Evolutionary conservation across 2,329 filamentous ascomycete genomes (phyloP).

Genomic region (Botrytis cinerea): DNA sequence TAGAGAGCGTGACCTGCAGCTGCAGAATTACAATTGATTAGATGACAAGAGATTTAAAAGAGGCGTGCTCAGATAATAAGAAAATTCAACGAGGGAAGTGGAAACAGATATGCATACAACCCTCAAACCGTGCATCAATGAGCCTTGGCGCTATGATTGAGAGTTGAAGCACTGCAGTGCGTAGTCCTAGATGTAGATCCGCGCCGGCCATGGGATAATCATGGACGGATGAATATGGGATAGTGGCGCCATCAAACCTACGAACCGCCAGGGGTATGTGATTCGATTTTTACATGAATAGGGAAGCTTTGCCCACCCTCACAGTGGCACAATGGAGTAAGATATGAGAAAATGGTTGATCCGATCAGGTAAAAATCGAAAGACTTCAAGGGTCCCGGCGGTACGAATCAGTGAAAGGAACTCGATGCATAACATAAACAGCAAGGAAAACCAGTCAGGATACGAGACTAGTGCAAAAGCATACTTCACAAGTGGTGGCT

Average conservation of each 20-base stretch:
- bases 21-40: conserved; percentile 34
- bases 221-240: conserved; percentile 31
- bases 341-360: not conserved
- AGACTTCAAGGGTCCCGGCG: not conserved
- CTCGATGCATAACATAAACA: conserved; percentile 18
- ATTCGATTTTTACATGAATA: not conserved
- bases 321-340: conserved; percentile 4
- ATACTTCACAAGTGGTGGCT: not conserved
- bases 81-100: conserved; percentile 24
- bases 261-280: conserved; percentile 22
- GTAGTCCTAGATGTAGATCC: conserved; percentile 26
- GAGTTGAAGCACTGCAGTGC: conserved; percentile 31
- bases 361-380: not conserved
- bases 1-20: conserved; percentile 39
- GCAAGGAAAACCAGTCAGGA: not conserved
- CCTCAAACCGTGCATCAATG: conserved; percentile 32
- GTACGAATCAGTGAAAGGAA: conserved; percentile 7
- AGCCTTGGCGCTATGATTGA: conserved; percentile 32
- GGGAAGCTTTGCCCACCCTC: not conserved
- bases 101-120: conserved; percentile 34
- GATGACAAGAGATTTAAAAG: conserved; percentile 27
- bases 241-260: conserved; percentile 28
- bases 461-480: not conserved
- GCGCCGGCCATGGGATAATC: conserved; percentile 25
- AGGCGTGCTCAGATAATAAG: conserved; percentile 28